These are phyloP conservation scores for Emmonsiellopsis sp. DNA, from an alignment of 2,329 filamentous ascomycete genomes.

Conservation along the genomic window DNA sequence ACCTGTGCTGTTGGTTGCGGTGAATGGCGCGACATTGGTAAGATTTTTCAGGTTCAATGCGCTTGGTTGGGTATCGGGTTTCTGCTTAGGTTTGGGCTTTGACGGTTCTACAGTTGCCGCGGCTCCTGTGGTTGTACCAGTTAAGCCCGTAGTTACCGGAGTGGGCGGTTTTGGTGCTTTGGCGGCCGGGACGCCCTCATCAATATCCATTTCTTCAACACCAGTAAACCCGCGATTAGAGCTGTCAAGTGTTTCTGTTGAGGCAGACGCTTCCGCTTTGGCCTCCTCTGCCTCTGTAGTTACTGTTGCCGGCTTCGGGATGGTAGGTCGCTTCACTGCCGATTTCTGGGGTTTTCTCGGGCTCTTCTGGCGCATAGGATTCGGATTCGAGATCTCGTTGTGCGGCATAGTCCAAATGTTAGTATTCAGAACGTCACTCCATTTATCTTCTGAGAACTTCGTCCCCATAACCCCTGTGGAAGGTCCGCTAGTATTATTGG, in stretches of 20 bases:
- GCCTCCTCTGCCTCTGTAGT: conserved; percentile 32
- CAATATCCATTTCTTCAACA: conserved; percentile 39
- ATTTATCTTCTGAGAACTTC: conserved; percentile 30
- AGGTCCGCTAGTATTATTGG: conserved; percentile 10
- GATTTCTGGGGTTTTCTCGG: conserved; percentile 25
- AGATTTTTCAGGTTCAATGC: conserved; percentile 42
- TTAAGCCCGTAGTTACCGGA: neutral
- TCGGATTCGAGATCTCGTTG: conserved; percentile 17
- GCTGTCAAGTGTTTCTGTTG: conserved; percentile 8
- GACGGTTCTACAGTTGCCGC: too few relatives aligned
- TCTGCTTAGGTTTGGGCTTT: too few relatives aligned
- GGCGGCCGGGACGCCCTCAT: conserved; percentile 24
- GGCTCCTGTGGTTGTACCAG: too few relatives aligned
- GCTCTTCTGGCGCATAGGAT: conserved; percentile 20
- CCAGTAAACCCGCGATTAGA: conserved; percentile 12
- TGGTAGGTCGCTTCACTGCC: conserved; percentile 18
- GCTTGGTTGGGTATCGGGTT: neutral
- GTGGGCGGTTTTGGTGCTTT: neutral
- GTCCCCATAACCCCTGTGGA: conserved; percentile 22
- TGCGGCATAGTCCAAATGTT: conserved; percentile 24
- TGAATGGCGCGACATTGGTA: conserved; percentile 41
- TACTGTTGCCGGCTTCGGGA: conserved; percentile 26
- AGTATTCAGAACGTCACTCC: conserved; percentile 26
- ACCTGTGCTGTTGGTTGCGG: conserved; percentile 35
- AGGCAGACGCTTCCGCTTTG: conserved; percentile 19